Base-by-base conservation (phyloP, 1,139 yeast genomes). In the Taphrina flavorubra region DNA sequence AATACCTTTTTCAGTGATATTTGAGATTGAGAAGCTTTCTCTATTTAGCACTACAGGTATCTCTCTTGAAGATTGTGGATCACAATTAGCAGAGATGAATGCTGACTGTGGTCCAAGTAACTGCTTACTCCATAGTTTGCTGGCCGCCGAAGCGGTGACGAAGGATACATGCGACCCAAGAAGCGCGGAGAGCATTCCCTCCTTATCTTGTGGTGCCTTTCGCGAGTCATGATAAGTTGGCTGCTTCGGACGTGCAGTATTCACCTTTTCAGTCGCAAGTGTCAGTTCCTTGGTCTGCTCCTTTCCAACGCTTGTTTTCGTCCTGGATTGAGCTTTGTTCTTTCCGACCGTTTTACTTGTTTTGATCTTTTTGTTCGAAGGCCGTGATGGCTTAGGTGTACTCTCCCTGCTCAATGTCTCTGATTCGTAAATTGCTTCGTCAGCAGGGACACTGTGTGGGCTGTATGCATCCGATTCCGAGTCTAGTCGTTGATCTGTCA, bases 171-270 rank as follows among this genome's bases (percentile, higher is more conserved):
- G 62, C 7, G 31, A 8, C 11, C 62, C 62, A 2, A 58, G 39
- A n/a, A 44, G 39, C 11, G 39, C 46, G 31, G 46, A 13, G 13
- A 58, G 40, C 39, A 36, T 58, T 10, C 42, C 62, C n/a, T 58
- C 62, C 25, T 58, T 58, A 18, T 49, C 36, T 11, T 49, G 53
- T 20, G 53, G 53, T 20, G 53, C 53, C 36, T 49, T 49, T 11
- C 53, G 53, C 4, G 53, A 49, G 34, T 49, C 53, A 7, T 49
- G 53, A 25, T 20, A 34, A 25, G 36, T 49, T 20, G 6, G n/a
- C 18, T 31, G 53, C 53, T 49, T 10, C 8, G 11, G 8, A 6
- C 36, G 53, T 20, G 53, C 18, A 13, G 2, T 16, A 7, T 44
- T 14, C 18, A 18, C n/a, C 13, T 13, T n/a, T 16, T 44, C 4